A percentile compares a stretch with the other conserved stretches of the same genome.
These are phyloP conservation scores for Ulvella scutata DNA, from an alignment of 139 green algal species.

Conservation along the genomic window DNA sequence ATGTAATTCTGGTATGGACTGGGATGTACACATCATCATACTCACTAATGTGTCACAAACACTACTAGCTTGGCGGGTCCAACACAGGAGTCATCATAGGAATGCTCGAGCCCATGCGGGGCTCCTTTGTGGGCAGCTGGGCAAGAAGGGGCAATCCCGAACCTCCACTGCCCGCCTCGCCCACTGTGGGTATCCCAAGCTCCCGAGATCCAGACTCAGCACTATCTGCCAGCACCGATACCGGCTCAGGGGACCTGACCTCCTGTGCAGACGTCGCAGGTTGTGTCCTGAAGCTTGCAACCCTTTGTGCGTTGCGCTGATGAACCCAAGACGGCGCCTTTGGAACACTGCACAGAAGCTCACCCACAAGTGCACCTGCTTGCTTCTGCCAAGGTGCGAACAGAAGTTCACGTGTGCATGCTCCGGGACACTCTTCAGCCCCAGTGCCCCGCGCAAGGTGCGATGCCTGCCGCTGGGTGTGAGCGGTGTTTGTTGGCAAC, in stretches of 20 bases:
- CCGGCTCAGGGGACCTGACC: too few relatives aligned
- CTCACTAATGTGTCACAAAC: too few relatives aligned
- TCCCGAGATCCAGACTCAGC: neutral
- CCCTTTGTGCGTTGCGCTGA: too few relatives aligned
- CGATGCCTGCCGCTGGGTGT: neutral
- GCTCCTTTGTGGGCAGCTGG: too few relatives aligned
- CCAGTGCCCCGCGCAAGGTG: neutral
- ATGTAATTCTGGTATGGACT: too few relatives aligned
- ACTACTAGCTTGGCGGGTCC: too few relatives aligned
- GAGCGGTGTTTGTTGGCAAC: neutral
- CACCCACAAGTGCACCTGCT: neutral
- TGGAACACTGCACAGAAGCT: neutral
- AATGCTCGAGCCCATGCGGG: too few relatives aligned
- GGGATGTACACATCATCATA: too few relatives aligned
- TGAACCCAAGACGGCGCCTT: neutral
- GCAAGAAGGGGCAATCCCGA: too few relatives aligned
- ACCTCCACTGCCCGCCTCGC: too few relatives aligned
- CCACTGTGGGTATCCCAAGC: too few relatives aligned
- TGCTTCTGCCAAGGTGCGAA: neutral
- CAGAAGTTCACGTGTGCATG: neutral
- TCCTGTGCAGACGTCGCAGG: neutral
- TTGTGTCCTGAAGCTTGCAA: neutral
- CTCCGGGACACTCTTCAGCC: neutral
- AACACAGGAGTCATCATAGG: neutral
- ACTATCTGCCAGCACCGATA: neutral